Evolutionary conservation across 202 grass and related monocot species (phyloP), one percentile per base, ranked within the genome.

Genomic region (Schoenoplectus tabernaemontani): DNA sequence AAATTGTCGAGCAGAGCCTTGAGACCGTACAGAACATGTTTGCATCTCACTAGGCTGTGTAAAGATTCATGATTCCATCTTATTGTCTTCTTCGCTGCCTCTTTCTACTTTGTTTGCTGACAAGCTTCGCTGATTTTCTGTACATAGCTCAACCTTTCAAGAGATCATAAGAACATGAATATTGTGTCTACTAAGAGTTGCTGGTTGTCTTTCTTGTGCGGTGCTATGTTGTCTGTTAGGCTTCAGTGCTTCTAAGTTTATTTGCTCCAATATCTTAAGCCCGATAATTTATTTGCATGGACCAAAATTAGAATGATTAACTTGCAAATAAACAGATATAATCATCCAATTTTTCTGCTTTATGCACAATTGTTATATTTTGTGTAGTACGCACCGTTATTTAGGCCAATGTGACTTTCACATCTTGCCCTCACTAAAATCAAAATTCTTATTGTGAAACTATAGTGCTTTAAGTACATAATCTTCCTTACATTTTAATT

Each of bases 21-120:
- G 80, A 70, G 69, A 85, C 39, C 58, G 77, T 72, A 80, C 33
- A 24, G 41, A 43, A 60, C 64, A 63, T 76, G 64, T 44, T 84
- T 37, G 67, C 46, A 84, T n/a, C n/a, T 62, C 73, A 60, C 47
- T 87, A 77, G 75, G 84, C 48, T 42, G 77, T 88, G 88, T 82
- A 86, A 82, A 71, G 78, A 77, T 77, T 41, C 28, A 64, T 67
- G 80, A 50, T 59, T 76, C 41, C 43, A 28, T 50, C 10, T 82
- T 81, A 34, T 15, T 71, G n/a, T 67, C 6, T 30, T 11, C 22
- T 50, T 48, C 39, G 33, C 5, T 75, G 44, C 6, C 68, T 51
- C 39, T 44, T 73, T 73, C 42, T 30, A 6, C 42, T n/a, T 73
- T 33, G 50, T 54, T 56, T 56, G 3, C 16, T 75, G 17, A 75